Base-by-base conservation (phyloP, 2,329 filamentous ascomycete genomes). In the Hypoxylon sp. region DNA sequence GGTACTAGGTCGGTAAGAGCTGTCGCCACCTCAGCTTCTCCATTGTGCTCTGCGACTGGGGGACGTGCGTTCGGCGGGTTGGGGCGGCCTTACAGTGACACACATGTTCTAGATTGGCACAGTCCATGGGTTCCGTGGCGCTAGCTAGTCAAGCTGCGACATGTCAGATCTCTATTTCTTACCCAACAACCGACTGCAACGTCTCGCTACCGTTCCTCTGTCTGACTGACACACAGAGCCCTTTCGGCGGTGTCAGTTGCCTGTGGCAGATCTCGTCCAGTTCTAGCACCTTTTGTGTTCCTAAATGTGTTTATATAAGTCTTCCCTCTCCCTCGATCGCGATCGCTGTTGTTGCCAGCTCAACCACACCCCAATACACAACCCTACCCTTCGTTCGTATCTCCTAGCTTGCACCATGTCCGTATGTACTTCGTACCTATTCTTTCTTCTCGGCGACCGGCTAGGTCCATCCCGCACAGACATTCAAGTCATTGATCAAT, bases 41-140 rank as follows among this genome's bases (percentile, higher is more conserved):
- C 46, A 15, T 54, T 42, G 24, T 54, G 31, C 53, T 42, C 20
- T 43, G 52, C 57, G 52, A 54, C 55, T 62, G 5, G 27, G 29
- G 55, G 59, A 23, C 59, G 51, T 59, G 15, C 49, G 47, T 59
- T 55, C n/a, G 51, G 37, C 45, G 38, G 59, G 55, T 62, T 62
- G 51, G 55, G 27, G 31, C 29, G 21, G 41, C 40, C 35, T 33
- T 26, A 37, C 37, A 47, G 4, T 27, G 31, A 21, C 35, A 46
- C 41, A 31, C 38, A n/a, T n/a, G n/a, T 40, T 21, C 33, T 26
- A 1, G 15, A 23, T 13, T 43, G 33, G 42, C 47, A 50, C 33
- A n/a, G n/a, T 47, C 17, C 50, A 49, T 47, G 53, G 57, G 43
- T 58, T 27, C 47, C 37, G 43, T 62, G 48, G 58, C 51, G 27